Conservation (phyloP, 1,284 basidiomycete species). For the Tranzscheliella williamsii region DNA sequence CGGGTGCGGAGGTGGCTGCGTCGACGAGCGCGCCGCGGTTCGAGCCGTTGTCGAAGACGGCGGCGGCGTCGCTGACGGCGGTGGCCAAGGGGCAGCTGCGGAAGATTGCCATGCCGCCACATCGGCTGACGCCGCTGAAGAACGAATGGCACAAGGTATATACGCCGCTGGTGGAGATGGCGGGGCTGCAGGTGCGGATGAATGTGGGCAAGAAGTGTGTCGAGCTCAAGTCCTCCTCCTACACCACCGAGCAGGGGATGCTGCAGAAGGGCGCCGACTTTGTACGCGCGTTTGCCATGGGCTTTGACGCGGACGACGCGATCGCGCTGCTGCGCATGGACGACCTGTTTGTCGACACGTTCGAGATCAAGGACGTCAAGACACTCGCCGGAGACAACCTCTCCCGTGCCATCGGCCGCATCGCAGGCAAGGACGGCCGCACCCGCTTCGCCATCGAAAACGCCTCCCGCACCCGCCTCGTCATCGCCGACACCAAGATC, state of each 20-base stretch:
- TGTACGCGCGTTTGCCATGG: slow-evolving; percentile 89
- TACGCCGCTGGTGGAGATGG: slow-evolving; percentile 90
- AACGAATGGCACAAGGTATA: slow-evolving; percentile 98
- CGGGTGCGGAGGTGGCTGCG: not conserved
- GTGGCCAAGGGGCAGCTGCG: slow-evolving; percentile 48
- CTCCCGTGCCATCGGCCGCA: slow-evolving; percentile 92
- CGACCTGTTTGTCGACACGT: slow-evolving; percentile 95
- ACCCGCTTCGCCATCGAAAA: slow-evolving; percentile 99
- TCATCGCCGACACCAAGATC: slow-evolving; percentile 96
- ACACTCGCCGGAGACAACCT: slow-evolving; percentile 95
- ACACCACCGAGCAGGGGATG: slow-evolving; percentile 67
- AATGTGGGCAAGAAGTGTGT: slow-evolving; percentile 85
- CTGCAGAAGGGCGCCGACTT: slow-evolving; percentile 99
- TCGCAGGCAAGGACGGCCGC: slow-evolving; percentile 96
- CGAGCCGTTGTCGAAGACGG: slow-evolving; percentile 11
- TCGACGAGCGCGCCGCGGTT: slow-evolving; percentile 13
- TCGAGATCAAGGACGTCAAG: slow-evolving; percentile 97
- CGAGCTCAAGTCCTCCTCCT: slow-evolving; percentile 93
- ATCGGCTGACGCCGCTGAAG: slow-evolving; percentile 95
- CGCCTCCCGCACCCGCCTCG: slow-evolving; percentile 88
- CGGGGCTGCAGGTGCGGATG: slow-evolving; percentile 94
- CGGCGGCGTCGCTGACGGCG: slow-evolving; percentile 10
- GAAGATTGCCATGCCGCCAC: slow-evolving; percentile 83
- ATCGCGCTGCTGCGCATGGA: slow-evolving; percentile 92
- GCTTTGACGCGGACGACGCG: slow-evolving; percentile 84